Base-by-base conservation (phyloP, 371 early-diverging fungal genomes). In the Lichtheimia hyalospora region DNA sequence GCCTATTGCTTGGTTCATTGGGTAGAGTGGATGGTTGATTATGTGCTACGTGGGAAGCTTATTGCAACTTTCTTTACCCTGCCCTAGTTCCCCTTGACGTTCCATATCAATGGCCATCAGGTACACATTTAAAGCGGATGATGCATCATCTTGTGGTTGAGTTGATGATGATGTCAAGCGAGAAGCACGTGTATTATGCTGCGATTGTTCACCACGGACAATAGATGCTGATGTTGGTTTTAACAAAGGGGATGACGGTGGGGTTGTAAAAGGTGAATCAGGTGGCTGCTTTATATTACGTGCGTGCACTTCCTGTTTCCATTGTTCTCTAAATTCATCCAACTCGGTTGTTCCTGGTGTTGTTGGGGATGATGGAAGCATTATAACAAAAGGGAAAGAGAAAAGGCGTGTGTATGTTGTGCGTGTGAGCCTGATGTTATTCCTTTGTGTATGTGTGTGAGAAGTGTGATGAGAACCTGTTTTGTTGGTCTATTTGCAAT, bases 31-130 rank as follows among this genome's bases (percentile, higher is more conserved):
- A 8, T 34, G 13, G n/a, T 16, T 46, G 46, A 18, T 21, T 46
- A 21, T 46, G 46, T 46, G 46, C 46, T 48, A 49, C 50, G 28
- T 49, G 24, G 49, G 24, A 51, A 49, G n/a, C 34, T 18, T 25
- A 25, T 25, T 25, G 25, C 25, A 25, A 25, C 5, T 25, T 21
- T 61, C 18, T 20, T 43, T 63, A 75, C 75, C 75, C 65, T 75
- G 60, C 15, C 65, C 63, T 23, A 75, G 54, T 44, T 68, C 63
- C 16, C 70, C 72, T 51, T 67, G 44, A 28, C 66, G 66, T 55
- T 75, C 75, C 48, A 66, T 56, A 7, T 58, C 62, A 49, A 69
- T 66, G 1, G 75, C 75, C 50, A 44, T 42, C 44, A 59, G 52
- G 52, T 75, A 75, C 39, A 61, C 18, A 43, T 71, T 67, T 42